Conservation (phyloP, 2,329 filamentous ascomycete species). For the Calycina marina region DNA sequence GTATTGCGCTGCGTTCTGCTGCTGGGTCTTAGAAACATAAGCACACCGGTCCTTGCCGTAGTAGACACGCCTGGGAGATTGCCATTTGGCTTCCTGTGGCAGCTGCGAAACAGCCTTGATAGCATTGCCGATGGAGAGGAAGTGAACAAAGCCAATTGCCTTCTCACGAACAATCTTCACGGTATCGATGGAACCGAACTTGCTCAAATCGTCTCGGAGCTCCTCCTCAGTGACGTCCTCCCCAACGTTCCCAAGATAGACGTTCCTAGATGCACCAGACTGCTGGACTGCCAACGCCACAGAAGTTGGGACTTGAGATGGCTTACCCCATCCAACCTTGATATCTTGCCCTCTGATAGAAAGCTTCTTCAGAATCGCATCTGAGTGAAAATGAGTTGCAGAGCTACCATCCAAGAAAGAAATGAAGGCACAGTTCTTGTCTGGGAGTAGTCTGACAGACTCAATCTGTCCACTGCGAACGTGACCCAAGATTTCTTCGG, state of each 20-base stretch:
- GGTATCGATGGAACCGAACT: conserved; percentile 92
- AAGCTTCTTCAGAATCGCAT: conserved; percentile 98
- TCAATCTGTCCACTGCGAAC: conserved; percentile 97
- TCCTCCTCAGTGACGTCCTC: conserved; percentile 88
- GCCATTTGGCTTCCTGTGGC: conserved; percentile 94
- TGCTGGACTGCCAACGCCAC: conserved; percentile 96
- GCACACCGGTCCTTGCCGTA: conserved; percentile 98
- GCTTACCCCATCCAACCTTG: conserved; percentile 99
- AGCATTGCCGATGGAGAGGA: conserved; percentile 91
- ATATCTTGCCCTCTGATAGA: conserved; percentile 98
- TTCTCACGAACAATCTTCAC: conserved; percentile 97
- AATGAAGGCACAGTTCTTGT: conserved; percentile 99
- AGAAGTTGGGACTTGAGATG: conserved; percentile 92
- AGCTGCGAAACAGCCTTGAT: conserved; percentile 97
- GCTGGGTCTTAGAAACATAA: conserved; percentile 98
- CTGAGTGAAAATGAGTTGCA: conserved; percentile 96
- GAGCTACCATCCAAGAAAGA: conserved; percentile 97
- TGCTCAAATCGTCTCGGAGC: conserved; percentile 83
- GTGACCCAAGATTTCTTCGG: conserved; percentile 91
- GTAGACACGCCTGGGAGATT: conserved; percentile 86
- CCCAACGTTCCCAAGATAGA: conserved; percentile 85
- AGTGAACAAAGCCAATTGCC: conserved; percentile 94
- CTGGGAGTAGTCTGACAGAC: conserved; percentile 88
- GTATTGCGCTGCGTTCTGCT: conserved; percentile 97
- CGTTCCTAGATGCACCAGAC: conserved; percentile 89